phyloP scores from a whole-genome alignment of 2,329 filamentous ascomycete species.

The Apiospora sp. region DNA sequence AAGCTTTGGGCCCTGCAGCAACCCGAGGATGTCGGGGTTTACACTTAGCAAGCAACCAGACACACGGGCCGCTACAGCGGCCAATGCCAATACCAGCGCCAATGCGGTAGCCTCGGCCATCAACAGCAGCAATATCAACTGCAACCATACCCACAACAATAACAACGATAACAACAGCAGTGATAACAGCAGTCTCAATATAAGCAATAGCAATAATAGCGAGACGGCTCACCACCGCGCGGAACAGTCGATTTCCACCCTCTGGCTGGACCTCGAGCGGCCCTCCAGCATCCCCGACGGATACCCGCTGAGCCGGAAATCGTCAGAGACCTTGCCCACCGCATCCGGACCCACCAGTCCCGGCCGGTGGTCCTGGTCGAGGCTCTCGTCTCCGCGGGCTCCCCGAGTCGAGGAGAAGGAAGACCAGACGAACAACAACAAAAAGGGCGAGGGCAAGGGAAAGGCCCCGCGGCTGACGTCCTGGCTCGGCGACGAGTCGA shows the following conservation, averaged over 20 bases:
- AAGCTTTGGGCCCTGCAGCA: not conserved
- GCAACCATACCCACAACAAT: not conserved
- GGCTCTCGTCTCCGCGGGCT: not conserved
- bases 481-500: not conserved
- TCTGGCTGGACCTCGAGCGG: conserved; percentile 1
- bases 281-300: not conserved
- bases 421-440: no score
- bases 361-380: not conserved
- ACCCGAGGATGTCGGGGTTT: not conserved
- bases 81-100: not conserved
- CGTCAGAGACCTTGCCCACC: not conserved
- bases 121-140: not conserved
- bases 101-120: not conserved
- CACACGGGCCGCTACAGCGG: not conserved
- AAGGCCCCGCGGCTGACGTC: not conserved
- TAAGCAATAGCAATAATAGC: not conserved
- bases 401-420: not conserved
- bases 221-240: not conserved
- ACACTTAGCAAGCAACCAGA: not conserved
- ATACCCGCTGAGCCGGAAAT: not conserved
- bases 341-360: not conserved
- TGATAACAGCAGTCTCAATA: not conserved
- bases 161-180: not conserved
- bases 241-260: not conserved
- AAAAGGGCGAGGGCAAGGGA: not conserved